Conservation (phyloP, 1,139 yeast species). For the Zygosaccharomyces pseudobailii region DNA sequence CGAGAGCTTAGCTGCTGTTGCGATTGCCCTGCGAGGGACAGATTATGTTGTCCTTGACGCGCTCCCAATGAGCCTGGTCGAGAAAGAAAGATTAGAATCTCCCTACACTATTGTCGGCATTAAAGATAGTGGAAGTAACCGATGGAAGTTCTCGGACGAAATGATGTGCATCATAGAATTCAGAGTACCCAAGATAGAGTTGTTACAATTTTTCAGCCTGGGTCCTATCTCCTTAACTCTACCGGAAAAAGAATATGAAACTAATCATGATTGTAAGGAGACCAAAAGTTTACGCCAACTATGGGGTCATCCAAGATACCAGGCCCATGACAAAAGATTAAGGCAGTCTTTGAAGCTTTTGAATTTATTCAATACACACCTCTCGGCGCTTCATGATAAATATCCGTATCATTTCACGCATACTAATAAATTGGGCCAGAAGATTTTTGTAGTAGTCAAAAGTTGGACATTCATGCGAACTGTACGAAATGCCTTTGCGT, state of each 20-base stretch:
- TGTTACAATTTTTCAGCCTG: slow-evolving; percentile 75
- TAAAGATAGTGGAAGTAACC: not conserved
- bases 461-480: not conserved
- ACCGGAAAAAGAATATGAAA: slow-evolving; percentile 34
- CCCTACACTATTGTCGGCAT: slow-evolving; percentile 19
- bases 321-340: slow-evolving; percentile 14
- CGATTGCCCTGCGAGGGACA: slow-evolving; percentile 16
- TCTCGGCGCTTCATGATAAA: slow-evolving; percentile 18
- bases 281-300: slow-evolving; percentile 33
- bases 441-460: not conserved
- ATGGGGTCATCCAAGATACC: slow-evolving; percentile 26
- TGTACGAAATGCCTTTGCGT: not conserved
- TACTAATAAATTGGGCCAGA: not conserved
- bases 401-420: slow-evolving; percentile 13
- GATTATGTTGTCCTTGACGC: slow-evolving; percentile 22
- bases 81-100: slow-evolving; percentile 4
- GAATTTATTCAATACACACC: slow-evolving; percentile 25
- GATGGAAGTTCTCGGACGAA: slow-evolving; percentile 12
- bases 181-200: slow-evolving; percentile 67
- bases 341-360: slow-evolving; percentile 25
- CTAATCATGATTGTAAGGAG: slow-evolving; percentile 22
- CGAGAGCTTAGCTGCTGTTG: slow-evolving; percentile 15
- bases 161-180: slow-evolving; percentile 47
- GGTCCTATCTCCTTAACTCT: slow-evolving; percentile 68
- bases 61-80: slow-evolving; percentile 3